These are phyloP conservation scores for Desmodesmus armatus DNA, from an alignment of 139 green algal genomes.

Conservation along the genomic window DNA sequence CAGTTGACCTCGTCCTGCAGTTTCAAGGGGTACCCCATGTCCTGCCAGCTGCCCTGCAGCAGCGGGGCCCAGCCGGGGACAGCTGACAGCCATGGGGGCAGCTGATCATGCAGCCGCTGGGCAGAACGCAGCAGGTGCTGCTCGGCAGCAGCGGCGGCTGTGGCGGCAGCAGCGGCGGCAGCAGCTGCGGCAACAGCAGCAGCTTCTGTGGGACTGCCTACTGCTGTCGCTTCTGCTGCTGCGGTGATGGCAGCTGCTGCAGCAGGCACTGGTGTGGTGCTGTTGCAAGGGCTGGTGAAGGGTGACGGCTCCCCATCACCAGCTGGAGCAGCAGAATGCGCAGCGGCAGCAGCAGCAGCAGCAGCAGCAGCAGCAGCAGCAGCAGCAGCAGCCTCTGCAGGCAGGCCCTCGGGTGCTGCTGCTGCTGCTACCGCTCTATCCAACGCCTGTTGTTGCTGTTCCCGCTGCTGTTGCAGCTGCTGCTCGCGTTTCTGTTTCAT, in stretches of 20 bases:
- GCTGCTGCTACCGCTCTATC: not conserved
- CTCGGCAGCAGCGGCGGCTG: not conserved
- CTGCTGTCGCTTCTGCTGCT: slow-evolving; percentile 3
- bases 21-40: not conserved
- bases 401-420: not conserved
- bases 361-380: not conserved
- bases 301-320: not conserved
- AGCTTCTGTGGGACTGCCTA: not conserved
- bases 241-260: not conserved
- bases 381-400: not conserved
- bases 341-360: not conserved
- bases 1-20: not conserved
- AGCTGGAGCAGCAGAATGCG: not conserved
- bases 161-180: not conserved
- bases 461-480: not conserved
- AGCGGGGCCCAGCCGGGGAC: not conserved
- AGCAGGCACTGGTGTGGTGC: not conserved
- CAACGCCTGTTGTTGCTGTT: not conserved
- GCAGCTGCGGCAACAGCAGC: not conserved
- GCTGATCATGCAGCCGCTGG: not conserved
- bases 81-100: not conserved
- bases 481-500: not conserved
- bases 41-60: not conserved
- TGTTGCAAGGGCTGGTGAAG: not conserved
- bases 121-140: not conserved